A percentile compares a stretch with the other conserved stretches of the same genome.
These are phyloP conservation scores for Starmerella scarabaei DNA, from an alignment of 805 yeast genomes.

Conservation along the genomic window DNA sequence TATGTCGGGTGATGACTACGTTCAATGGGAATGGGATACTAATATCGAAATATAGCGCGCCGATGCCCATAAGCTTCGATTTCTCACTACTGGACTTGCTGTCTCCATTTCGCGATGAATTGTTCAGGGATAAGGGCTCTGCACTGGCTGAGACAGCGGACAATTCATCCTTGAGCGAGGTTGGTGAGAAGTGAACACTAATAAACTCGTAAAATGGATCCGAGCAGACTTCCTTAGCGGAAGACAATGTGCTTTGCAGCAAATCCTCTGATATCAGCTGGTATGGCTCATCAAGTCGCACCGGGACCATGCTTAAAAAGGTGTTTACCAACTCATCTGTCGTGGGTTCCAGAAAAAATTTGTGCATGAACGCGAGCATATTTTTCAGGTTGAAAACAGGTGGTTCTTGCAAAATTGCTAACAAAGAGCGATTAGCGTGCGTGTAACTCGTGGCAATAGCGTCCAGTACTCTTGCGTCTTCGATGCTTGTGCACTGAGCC, in stretches of 20 bases:
- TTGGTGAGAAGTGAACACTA: slow-evolving; percentile 28
- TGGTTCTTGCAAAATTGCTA: slow-evolving; percentile 35
- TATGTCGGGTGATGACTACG: slow-evolving; percentile 55
- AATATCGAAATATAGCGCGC: slow-evolving; percentile 30
- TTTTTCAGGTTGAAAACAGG: slow-evolving; percentile 43
- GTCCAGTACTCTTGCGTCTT: slow-evolving; percentile 37
- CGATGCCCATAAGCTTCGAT: slow-evolving; percentile 21
- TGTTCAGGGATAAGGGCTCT: neutral
- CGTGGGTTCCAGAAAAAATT: slow-evolving; percentile 31
- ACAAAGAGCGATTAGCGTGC: slow-evolving; percentile 51
- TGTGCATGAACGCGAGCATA: slow-evolving; percentile 40
- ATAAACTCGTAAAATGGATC: slow-evolving; percentile 17
- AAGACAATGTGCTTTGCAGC: slow-evolving; percentile 27
- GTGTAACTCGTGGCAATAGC: slow-evolving; percentile 48
- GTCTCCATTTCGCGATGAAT: neutral
- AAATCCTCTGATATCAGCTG: slow-evolving; percentile 22
- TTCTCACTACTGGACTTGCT: neutral
- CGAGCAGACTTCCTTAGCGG: slow-evolving; percentile 22
- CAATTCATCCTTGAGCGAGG: slow-evolving; percentile 22
- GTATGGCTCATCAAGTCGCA: slow-evolving; percentile 39
- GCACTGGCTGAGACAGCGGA: slow-evolving; percentile 2
- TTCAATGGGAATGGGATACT: slow-evolving; percentile 75
- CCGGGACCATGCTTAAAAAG: neutral
- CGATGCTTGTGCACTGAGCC: slow-evolving; percentile 26
- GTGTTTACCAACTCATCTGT: slow-evolving; percentile 23